A percentile compares a stretch with the other conserved stretches of the same genome.
phyloP scores from a whole-genome alignment of 2,329 filamentous ascomycete genomes.

The Rugonectria rugulosa region DNA sequence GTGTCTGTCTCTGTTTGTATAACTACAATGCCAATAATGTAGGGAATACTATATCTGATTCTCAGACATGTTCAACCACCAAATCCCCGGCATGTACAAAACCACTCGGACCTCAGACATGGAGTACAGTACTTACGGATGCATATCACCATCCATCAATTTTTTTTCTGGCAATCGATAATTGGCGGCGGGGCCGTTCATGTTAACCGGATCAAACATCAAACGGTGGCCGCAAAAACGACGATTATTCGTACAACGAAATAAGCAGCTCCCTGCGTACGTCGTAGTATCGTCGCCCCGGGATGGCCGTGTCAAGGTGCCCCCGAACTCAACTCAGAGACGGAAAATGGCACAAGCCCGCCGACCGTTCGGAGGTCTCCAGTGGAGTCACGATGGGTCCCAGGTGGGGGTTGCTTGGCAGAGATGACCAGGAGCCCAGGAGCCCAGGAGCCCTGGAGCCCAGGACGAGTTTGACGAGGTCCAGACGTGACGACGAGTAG shows the following conservation, averaged over 20 bases:
- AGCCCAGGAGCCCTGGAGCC: too few relatives aligned
- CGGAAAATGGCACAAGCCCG: constrained; percentile 30
- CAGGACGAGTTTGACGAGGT: too few relatives aligned
- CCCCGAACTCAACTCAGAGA: constrained; percentile 9
- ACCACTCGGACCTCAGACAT: neutral
- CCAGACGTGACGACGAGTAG: constrained; percentile 36
- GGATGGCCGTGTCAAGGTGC: constrained; percentile 17
- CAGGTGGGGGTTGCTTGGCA: constrained; percentile 36
- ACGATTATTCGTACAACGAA: too few relatives aligned
- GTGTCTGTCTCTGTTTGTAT: too few relatives aligned
- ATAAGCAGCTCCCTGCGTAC: too few relatives aligned
- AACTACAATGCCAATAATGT: too few relatives aligned
- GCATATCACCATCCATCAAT: too few relatives aligned
- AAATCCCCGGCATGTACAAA: neutral
- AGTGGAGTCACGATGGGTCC: constrained; percentile 35
- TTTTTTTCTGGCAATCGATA: too few relatives aligned
- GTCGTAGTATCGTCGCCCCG: constrained; percentile 20
- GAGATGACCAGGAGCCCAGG: constrained; percentile 29
- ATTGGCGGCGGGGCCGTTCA: neutral
- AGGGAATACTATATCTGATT: neutral
- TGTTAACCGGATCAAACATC: neutral
- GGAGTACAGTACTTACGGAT: too few relatives aligned
- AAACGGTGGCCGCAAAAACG: constrained; percentile 7
- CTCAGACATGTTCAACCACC: neutral
- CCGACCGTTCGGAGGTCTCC: constrained; percentile 34